Conservation (phyloP, 139 green algal genomes). For the Closterium sp. region DNA sequence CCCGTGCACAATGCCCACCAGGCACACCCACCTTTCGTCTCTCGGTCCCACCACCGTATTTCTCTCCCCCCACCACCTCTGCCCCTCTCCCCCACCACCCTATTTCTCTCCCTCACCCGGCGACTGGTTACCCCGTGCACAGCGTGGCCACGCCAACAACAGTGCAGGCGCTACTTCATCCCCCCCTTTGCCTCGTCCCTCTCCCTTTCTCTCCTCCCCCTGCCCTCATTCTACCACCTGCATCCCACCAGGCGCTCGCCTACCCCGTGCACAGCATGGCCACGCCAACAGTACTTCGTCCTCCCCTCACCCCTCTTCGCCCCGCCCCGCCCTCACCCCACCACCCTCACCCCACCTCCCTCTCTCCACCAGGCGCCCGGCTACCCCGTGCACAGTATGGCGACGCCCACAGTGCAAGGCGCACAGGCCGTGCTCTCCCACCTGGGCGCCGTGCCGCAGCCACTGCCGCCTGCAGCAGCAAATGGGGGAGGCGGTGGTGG, state of each 20-base stretch:
- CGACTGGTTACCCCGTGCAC: too few relatives aligned
- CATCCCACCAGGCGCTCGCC: neutral
- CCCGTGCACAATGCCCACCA: too few relatives aligned
- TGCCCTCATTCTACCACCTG: neutral
- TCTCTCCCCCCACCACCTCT: neutral
- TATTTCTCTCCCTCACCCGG: too few relatives aligned
- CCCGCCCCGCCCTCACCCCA: neutral
- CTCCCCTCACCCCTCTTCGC: neutral
- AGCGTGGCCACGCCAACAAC: too few relatives aligned
- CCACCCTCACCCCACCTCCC: neutral
- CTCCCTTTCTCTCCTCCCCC: neutral
- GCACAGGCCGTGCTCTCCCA: conserved; percentile 1
- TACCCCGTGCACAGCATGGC: conserved; percentile 34
- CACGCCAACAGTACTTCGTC: neutral
- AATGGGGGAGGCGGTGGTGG: too few relatives aligned
- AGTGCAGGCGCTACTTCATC: neutral
- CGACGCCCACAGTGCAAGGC: conserved; percentile 11
- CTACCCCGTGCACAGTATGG: conserved; percentile 33
- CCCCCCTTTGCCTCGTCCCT: neutral
- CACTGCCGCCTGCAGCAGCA: too few relatives aligned
- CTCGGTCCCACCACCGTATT: neutral
- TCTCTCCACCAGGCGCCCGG: neutral
- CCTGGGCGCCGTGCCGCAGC: neutral
- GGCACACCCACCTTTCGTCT: too few relatives aligned
- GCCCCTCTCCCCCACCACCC: neutral